Evolutionary conservation across 352 stramenopile genomes (phyloP).

Genomic region (Phytophthora uliginosa): DNA sequence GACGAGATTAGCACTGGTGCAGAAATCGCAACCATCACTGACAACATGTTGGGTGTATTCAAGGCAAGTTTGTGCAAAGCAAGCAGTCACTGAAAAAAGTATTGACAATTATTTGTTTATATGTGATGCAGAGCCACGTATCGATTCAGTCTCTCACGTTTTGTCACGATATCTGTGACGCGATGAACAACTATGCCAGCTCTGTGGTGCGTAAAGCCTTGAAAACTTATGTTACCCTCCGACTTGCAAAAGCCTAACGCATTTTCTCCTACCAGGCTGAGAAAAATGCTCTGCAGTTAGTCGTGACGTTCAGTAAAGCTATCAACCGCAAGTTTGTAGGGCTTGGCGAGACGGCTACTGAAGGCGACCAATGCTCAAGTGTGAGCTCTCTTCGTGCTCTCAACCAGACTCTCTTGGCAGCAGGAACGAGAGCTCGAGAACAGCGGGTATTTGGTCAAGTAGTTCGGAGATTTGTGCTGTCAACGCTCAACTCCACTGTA

Average conservation of each 20-base stretch:
- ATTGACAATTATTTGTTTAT: neutral
- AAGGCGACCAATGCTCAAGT: slow-evolving; percentile 69
- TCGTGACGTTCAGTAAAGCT: slow-evolving; percentile 81
- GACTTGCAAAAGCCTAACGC: neutral
- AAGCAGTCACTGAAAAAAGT: neutral
- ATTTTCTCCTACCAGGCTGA: slow-evolving; percentile 49
- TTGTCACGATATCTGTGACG: slow-evolving; percentile 57
- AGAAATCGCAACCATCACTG: slow-evolving; percentile 75
- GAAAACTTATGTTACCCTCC: neutral
- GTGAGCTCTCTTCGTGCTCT: slow-evolving; percentile 75
- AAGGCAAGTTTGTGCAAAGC: slow-evolving; percentile 57
- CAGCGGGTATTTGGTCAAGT: slow-evolving; percentile 79
- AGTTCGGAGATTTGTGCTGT: slow-evolving; percentile 81
- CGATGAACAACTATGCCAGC: slow-evolving; percentile 47
- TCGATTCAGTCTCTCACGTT: slow-evolving; percentile 81
- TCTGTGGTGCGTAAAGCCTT: slow-evolving; percentile 35
- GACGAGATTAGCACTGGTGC: slow-evolving; percentile 70
- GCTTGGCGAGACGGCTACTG: slow-evolving; percentile 42
- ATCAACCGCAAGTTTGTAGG: slow-evolving; percentile 63
- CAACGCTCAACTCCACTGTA: slow-evolving; percentile 71
- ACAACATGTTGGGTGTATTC: slow-evolving; percentile 76
- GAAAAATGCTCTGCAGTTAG: slow-evolving; percentile 76
- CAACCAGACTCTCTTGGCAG: slow-evolving; percentile 76
- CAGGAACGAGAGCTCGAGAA: slow-evolving; percentile 56
- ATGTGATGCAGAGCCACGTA: slow-evolving; percentile 62